Base-by-base conservation (phyloP, 2,329 filamentous ascomycete genomes). In the Trichoderma koningii region DNA sequence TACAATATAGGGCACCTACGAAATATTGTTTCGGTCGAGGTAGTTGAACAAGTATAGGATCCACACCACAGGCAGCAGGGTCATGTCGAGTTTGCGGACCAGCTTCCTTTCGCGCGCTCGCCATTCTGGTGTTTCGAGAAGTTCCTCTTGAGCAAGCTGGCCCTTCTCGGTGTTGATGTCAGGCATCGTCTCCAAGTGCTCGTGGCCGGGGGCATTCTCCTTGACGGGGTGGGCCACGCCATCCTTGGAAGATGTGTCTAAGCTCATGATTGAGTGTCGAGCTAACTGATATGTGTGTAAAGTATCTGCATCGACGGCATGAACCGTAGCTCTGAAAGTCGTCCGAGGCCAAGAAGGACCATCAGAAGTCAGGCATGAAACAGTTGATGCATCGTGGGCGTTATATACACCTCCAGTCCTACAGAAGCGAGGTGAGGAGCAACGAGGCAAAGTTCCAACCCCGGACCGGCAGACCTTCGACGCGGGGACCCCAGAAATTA, bases 31-130 rank as follows among this genome's bases (percentile, higher is more conserved):
- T 7, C 79, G 74, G 48, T 82, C 80, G 21, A 81, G 73, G 60
- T 80, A 80, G 65, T 79, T 81, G 50, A 81, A 72, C 71, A 77
- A 81, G 67, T 81, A 81, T 72, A 78, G 74, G 65, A 70, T 69
- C 74, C 75, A 77, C 4, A 77, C 71, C 69, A 76, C 77, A 0
- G 75, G 75, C 70, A 91, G 81, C 30, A 91, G 80, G 71, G 83
- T 81, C 26, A 80, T 67, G 73, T 91, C 89, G 26, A 91, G 76
- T 74, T 89, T 90, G 65, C 85, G 80, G 45, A 90, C 79, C 21
- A 91, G 78, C 68, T 80, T 82, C 69, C 78, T 80, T 76, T 90
- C 81, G 9, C 38, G 48, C 0, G 57, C 57, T 17, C 57, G 34
- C 47, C 57, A 62, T 52, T 62, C 57, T 9, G 57, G 48, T 26